Evolutionary conservation across 2,329 filamentous ascomycete species (phyloP), one percentile per base, ranked within the genome.

Genomic region (Fusarium globosum): DNA sequence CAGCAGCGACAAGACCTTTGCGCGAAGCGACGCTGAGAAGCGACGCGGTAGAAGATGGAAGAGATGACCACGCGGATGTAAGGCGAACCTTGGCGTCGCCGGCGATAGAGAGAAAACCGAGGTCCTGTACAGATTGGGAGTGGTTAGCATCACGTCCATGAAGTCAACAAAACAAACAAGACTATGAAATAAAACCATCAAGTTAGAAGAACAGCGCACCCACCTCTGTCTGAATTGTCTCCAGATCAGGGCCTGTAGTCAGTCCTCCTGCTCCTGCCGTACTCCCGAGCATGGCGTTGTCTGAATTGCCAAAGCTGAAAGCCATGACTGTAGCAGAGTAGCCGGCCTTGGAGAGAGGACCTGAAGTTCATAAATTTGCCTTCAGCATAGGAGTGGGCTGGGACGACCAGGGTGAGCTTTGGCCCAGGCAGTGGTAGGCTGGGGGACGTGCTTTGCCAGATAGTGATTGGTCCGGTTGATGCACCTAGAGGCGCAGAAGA

Each of bases 61-160:
- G 86, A 42, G 89, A 85, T 45, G 93, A 89, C 95, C 96, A 98
- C 80, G 92, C 86, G 26, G 91, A 88, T 21, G 94, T 94, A 46
- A 98, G 85, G 80, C 92, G 93, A 76, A 98, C 84, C 83, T 96
- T 97, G 67, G 92, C 90, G 78, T 97, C 94, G 78, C 94, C 92
- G 62, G 92, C 90, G 49, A 97, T 84, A 58, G 93, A 90, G 74
- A 93, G 89, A 83, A 99, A 98, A 10, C 94, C 94, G 55, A 99
- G 86, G 75, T 89, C 88, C 93, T 88, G 59, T 45, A 51, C 52
- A 46, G 71, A 60, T 55, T 35, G 72, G 76, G 63, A 77, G 77
- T 56, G 60, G 26, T 76, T 71, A 76, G 75, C 48, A 68, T 73
- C 49, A 67, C 41, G 33, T 66, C 59, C 49, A 56, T 33, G 42